Base-by-base conservation (phyloP, 139 green algal genomes). In the Picochlorum sp. region DNA sequence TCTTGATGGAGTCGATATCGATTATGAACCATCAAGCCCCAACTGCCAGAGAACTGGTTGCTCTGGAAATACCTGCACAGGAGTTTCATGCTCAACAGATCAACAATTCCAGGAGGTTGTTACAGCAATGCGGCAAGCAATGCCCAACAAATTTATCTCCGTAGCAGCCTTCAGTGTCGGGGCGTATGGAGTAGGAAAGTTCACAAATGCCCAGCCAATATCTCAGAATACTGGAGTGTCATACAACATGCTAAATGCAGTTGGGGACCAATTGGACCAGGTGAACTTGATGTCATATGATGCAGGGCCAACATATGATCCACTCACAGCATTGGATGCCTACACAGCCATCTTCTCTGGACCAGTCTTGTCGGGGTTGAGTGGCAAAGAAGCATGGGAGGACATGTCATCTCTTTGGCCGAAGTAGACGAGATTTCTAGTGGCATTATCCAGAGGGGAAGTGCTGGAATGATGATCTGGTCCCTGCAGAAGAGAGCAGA, bases 401-500 rank as follows among this genome's bases (percentile, higher is more conserved):
- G 58, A n/a, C 58, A 65, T 59, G 20, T 30, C 6, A 57, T 30
- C 18, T 57, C 20, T 26, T 30, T 65, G 58, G 6, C 2, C 13
- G 58, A 65, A 26, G 58, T 65, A 15, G 20, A 30, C 6, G 20
- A 15, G 15, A 18, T 65, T 20, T 57, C 20, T 13, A 30, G 57
- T 15, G 13, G 15, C 6, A 8, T 65, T 8, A 65, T 57, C 13
- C 18, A 28, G 18, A 59, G 23, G 14, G 58, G 58, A 20, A 23
- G 58, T 30, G 58, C 58, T 45, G 58, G 58, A 28, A 65, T 65
- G n/a, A 45, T 65, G n/a, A 15, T 65, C 13, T 65, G 58, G 58
- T 45, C 20, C 13, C n/a, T 65, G 34, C 58, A 65, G 57, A 65
- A 65, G 58, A 15, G 13, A 57, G 58, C 58, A 57, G 23, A 28